phyloP scores from a whole-genome alignment of 768 basidiomycete genomes.

The Strobilomyces confusus region DNA sequence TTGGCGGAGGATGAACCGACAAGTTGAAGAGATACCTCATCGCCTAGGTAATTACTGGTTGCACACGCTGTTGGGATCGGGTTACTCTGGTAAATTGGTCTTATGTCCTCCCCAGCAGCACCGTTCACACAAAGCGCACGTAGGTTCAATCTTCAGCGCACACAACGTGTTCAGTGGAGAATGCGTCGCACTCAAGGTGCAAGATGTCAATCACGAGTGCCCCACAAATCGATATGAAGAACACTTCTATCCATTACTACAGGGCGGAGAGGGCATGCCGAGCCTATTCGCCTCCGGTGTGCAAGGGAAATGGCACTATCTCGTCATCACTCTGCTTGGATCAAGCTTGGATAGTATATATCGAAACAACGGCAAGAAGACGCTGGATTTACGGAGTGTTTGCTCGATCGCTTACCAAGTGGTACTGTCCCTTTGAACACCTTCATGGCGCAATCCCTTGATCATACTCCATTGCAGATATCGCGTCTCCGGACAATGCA shows the following conservation, averaged over 20 bases:
- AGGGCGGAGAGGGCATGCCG: slow-evolving; percentile 73
- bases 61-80: slow-evolving; percentile 58
- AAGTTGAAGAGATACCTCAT: slow-evolving; percentile 26
- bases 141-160: slow-evolving; percentile 71
- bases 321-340: slow-evolving; percentile 76
- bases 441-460: slow-evolving; percentile 3
- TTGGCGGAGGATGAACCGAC: slow-evolving; percentile 3
- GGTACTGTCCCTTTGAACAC: slow-evolving; percentile 38
- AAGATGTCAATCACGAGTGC: slow-evolving; percentile 65
- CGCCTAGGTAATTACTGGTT: slow-evolving; percentile 60
- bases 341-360: slow-evolving; percentile 62
- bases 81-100: slow-evolving; percentile 58
- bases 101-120: not conserved
- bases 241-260: slow-evolving; percentile 61
- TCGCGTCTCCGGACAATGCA: slow-evolving; percentile 74
- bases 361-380: slow-evolving; percentile 49
- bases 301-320: slow-evolving; percentile 59
- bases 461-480: slow-evolving; percentile 44
- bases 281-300: slow-evolving; percentile 61
- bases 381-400: slow-evolving; percentile 67
- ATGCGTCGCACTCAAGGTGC: slow-evolving; percentile 71
- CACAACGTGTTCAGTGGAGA: slow-evolving; percentile 51
- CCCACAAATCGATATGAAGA: slow-evolving; percentile 75
- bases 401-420: slow-evolving; percentile 76
- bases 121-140: slow-evolving; percentile 1